Base-by-base conservation (phyloP, 1,284 basidiomycete species). In the Leccinum cinnamomeum region DNA sequence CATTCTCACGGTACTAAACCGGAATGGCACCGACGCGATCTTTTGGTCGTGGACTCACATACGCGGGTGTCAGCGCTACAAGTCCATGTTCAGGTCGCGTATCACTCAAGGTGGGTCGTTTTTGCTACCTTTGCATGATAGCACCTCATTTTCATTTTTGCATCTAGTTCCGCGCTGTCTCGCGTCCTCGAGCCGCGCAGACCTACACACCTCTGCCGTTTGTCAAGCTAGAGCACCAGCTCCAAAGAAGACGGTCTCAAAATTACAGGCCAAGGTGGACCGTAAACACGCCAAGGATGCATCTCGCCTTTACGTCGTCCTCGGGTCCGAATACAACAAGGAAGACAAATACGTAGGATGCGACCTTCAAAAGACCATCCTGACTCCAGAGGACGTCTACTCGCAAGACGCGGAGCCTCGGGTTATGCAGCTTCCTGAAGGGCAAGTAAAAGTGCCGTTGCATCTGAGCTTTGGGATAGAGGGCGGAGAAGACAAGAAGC, bases 291-390 rank as follows among this genome's bases (percentile, higher is more conserved):
- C 75, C 44, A 80, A 78, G 5, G 78, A 81, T 0, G 77, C 79
- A 6, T 77, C 75, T 54, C 79, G 80, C 30, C 87, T 92, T 12
- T 88, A 90, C 68, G 84, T 89, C 58, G 82, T 95, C 7, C 84
- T 94, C 2, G 93, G 93, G 5, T 84, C 83, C 23, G 81, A 84
- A 48, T 79, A 83, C 5, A 82, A 82, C 59, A 83, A 89, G 63
- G 84, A 87, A 60, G 70, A 77, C 62, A 87, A 85, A 72, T 94
- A 91, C 90, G 69, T 75, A 25, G 77, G 79, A 33, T 86, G 84
- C 70, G 82, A 87, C 76, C 84, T 93, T 57, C 84, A 85, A 28
- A 80, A 81, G 65, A 77, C 85, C 63, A 76, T 91, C 64, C 79
- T 94, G 56, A 79, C 84, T 57, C 77, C 83, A 58, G 78, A 84